Evolutionary conservation across 139 green algal genomes (phyloP), one percentile per base, ranked within the genome.

Genomic region (Parachlorella kessleri): DNA sequence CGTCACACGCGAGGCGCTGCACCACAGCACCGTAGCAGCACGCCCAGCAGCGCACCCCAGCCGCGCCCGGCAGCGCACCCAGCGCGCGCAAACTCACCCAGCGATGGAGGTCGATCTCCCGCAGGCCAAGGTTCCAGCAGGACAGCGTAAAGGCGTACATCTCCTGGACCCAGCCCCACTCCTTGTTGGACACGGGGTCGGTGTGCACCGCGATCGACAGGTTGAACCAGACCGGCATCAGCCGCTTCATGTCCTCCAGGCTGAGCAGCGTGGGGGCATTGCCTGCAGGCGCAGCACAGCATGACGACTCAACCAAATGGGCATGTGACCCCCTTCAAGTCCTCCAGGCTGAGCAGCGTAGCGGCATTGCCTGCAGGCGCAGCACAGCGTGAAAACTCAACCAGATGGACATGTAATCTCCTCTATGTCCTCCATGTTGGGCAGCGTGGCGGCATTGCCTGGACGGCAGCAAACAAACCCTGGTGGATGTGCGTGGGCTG

Each of bases 101-200:
- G 10, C 32, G 32, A 69, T 92, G 81, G 30, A 95, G 81, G 55
- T 89, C 88, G 10, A 92, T 82, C 8, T 89, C 77, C 21, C 73
- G 83, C 9, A 97, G 82, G 54, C 91, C 89, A 33, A 76, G 72
- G 30, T 86, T 85, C 66, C 86, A 94, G 5, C 87, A 54, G 2
- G 91, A 83, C 41, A 98, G 91, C 10, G 91, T 92, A 85, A 97
- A 98, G 32, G 85, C 95, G 73, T 96, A 98, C 94, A 98, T 98
- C 85, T 98, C 95, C 73, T 96, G 26, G 41, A 98, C 86, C 84
- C 88, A 92, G 66, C 90, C 89, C 90, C 91, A 97, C 55, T 86
- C 66, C 85, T 90, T 71, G 54, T 48, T 70, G 37, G 72, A 88
- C 68, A 95, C 88, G n/a, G 80, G 33, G 80, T 98, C 93, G n/a